Base-by-base conservation (phyloP, 2,329 filamentous ascomycete species). In the Trichoderma aggressivum region DNA sequence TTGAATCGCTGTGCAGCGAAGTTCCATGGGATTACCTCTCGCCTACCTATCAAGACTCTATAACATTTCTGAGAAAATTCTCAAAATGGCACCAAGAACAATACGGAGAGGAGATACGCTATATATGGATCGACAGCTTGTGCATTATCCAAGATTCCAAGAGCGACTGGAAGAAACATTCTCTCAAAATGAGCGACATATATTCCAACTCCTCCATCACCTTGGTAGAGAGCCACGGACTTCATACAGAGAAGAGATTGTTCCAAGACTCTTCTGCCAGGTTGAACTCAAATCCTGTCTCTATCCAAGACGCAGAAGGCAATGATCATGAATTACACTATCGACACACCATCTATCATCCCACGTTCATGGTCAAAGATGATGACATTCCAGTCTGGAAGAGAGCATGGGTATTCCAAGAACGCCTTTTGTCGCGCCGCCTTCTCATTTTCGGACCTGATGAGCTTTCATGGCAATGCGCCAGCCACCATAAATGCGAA, bases 51-150 rank as follows among this genome's bases (percentile, higher is more conserved):
- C 69, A 70, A 61, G 71, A 73, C 28, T 71, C 63, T 0, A 59
- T 71, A n/a, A 71, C 64, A 7, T 70, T 70, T 60, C 5, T 70
- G 18, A 21, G 69, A 18, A 70, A 59, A 24, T 70, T 70, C 18
- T 70, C 61, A 1, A 70, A 65, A 11, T 70, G 69, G 69, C 61
- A 70, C 7, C 61, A 70, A 36, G 28, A 70, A 7, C 34, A 65
- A 6, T 70, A 70, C 21, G 69, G 53, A 2, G 59, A 70, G 4
- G 34, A 56, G 18, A 70, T 70, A 59, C 64, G 70, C 16, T 71
- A 71, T 16, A 60, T 71, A 12, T 71, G 70, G 70, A 71, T 71
- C 12, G 70, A 71, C 58, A 71, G 70, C 28, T 30, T 71, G 53
- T 71, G 70, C 32, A 71, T 71, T 47, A 43, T 69, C 11, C 70